A percentile compares a stretch with the other conserved stretches of the same genome.
These are phyloP conservation scores for Colletotrichum shisoi DNA, from an alignment of 2,329 filamentous ascomycete genomes.

Conservation along the genomic window DNA sequence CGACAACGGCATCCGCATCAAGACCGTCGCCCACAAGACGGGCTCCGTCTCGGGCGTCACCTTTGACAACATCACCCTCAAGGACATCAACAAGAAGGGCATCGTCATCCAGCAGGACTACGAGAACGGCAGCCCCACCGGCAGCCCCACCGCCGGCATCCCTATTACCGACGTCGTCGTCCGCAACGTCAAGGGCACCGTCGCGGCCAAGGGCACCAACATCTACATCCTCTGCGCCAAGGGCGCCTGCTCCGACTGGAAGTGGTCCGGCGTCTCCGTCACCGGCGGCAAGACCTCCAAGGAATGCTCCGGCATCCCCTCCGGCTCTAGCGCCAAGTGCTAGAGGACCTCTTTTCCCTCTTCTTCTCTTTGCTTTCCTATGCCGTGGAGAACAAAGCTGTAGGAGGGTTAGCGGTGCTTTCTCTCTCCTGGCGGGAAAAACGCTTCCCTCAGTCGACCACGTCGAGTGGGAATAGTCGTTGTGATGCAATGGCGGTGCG, in stretches of 20 bases:
- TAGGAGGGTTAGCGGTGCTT: slow-evolving; percentile 9
- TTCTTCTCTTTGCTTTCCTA: no score
- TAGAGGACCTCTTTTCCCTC: neutral
- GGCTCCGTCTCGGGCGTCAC: slow-evolving; percentile 55
- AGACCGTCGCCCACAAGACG: slow-evolving; percentile 57
- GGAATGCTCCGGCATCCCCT: slow-evolving; percentile 45
- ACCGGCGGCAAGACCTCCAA: slow-evolving; percentile 58
- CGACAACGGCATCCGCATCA: slow-evolving; percentile 61
- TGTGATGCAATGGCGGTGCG: neutral
- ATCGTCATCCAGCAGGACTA: slow-evolving; percentile 57
- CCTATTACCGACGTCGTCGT: slow-evolving; percentile 61
- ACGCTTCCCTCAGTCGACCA: no score
- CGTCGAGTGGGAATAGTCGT: neutral
- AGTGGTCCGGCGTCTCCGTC: slow-evolving; percentile 58
- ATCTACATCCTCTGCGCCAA: slow-evolving; percentile 64
- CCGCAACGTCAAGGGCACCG: slow-evolving; percentile 55
- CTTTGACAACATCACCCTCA: slow-evolving; percentile 55
- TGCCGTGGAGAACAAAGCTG: neutral
- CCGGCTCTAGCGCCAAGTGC: slow-evolving; percentile 37
- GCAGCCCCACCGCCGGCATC: slow-evolving; percentile 57
- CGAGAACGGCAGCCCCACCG: slow-evolving; percentile 56
- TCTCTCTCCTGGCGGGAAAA: neutral
- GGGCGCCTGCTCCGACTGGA: slow-evolving; percentile 62
- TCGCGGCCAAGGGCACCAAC: slow-evolving; percentile 51
- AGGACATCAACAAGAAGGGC: slow-evolving; percentile 53